Evolutionary conservation across 225 moss, liverwort and hornwort genomes (phyloP).

Genomic region (Polytrichum commune): DNA sequence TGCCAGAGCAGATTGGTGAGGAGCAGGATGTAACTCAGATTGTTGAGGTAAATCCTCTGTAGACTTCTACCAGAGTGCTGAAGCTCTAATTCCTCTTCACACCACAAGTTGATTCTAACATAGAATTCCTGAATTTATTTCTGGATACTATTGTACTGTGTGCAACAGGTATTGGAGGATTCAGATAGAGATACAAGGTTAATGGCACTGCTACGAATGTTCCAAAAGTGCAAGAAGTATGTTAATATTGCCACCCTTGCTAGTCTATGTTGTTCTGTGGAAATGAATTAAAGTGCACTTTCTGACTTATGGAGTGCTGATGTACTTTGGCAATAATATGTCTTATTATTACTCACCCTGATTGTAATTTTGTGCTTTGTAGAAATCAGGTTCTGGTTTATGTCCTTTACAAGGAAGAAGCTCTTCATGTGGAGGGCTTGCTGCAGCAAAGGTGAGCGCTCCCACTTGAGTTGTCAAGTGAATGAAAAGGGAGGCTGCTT

Average conservation of each 20-base stretch:
- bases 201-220: conserved; percentile 16
- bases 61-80: no score
- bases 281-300: no score
- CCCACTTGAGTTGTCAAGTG: background rate
- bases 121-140: no score
- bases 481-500: background rate
- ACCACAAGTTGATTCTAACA: no score
- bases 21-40: conserved; percentile 64
- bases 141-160: background rate
- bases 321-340: no score
- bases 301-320: no score
- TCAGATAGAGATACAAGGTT: conserved; percentile 25
- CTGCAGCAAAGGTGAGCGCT: conserved; percentile 39
- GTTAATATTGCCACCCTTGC: background rate
- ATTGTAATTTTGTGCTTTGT: conserved; percentile 1
- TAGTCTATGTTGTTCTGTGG: no score
- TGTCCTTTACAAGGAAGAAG: conserved; percentile 80
- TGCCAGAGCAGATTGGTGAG: conserved; percentile 36
- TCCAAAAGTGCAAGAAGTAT: conserved; percentile 29
- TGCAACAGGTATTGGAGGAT: conserved; percentile 27
- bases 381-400: conserved; percentile 71
- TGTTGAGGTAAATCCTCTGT: conserved; percentile 46
- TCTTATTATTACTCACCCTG: no score
- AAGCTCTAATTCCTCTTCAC: no score
- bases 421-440: conserved; percentile 56